These are phyloP conservation scores for Candida glaebosa DNA, from an alignment of 805 yeast genomes.

Conservation along the genomic window DNA sequence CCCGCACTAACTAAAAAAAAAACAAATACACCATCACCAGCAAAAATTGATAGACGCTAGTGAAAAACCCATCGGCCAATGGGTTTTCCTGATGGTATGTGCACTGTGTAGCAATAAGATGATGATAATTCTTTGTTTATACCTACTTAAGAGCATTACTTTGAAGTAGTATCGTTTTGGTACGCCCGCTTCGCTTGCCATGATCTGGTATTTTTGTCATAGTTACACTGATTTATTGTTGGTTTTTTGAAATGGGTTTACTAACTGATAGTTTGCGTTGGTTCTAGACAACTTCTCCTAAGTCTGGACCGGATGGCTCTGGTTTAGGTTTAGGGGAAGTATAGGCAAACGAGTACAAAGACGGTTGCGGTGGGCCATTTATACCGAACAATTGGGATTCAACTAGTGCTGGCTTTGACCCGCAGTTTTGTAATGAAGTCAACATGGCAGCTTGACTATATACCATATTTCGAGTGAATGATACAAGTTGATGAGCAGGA, in stretches of 20 bases:
- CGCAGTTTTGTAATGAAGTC: no score
- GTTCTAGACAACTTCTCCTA: neutral
- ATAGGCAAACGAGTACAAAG: no score
- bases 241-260: neutral
- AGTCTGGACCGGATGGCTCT: conserved; percentile 4
- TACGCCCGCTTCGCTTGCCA: conserved; percentile 43
- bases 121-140: conserved; percentile 35
- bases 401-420: no score
- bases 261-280: neutral
- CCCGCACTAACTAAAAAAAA: neutral
- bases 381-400: no score
- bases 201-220: conserved; percentile 75
- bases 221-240: conserved; percentile 69
- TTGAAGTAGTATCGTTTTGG: conserved; percentile 49
- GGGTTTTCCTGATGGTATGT: no score
- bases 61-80: no score
- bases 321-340: neutral
- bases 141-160: conserved; percentile 35
- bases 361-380: no score
- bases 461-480: no score
- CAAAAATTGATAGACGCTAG: neutral
- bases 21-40: neutral
- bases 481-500: no score
- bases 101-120: conserved; percentile 11
- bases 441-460: no score